Evolutionary conservation across 352 stramenopile genomes (phyloP).

Genomic region (Blastocystis sp.): DNA sequence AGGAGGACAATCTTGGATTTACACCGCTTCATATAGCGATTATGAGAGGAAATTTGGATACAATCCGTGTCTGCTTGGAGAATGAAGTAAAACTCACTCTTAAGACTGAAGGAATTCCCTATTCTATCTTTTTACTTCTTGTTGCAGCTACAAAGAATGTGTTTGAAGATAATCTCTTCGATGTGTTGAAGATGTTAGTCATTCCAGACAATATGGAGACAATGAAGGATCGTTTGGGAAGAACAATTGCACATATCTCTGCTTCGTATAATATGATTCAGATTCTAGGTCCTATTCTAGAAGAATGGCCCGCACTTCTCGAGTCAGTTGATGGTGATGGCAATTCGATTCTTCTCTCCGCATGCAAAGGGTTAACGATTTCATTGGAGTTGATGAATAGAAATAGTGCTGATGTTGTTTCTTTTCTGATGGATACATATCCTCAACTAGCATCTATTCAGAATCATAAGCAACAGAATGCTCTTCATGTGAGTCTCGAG

Average conservation of each 20-base stretch:
- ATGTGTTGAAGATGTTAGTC: conserved; percentile 44
- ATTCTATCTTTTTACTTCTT: conserved; percentile 37
- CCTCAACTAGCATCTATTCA: conserved; percentile 2
- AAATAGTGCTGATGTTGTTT: background rate
- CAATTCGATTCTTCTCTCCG: conserved; percentile 14
- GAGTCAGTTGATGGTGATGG: conserved; percentile 15
- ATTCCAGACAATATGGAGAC: conserved; percentile 45
- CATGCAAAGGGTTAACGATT: background rate
- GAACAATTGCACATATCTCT: conserved; percentile 32
- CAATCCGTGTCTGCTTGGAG: conserved; percentile 44
- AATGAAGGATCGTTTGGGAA: conserved; percentile 11
- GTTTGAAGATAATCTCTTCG: conserved; percentile 13
- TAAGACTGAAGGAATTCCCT: conserved; percentile 33
- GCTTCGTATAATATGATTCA: conserved; percentile 23
- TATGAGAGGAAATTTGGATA: conserved; percentile 34
- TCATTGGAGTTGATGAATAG: background rate
- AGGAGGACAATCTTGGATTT: conserved; percentile 32
- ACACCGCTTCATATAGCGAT: conserved; percentile 50
- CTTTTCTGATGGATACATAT: conserved; percentile 30
- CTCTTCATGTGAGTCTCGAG: conserved; percentile 42
- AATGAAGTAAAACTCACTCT: conserved; percentile 7
- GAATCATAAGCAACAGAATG: conserved; percentile 6
- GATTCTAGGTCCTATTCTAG: background rate
- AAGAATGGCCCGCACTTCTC: background rate
- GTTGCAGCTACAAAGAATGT: conserved; percentile 8